Evolutionary conservation across 164 flowering plant species (phyloP), one percentile per base, ranked within the genome.

Genomic region (Stephania yunnanensis): DNA sequence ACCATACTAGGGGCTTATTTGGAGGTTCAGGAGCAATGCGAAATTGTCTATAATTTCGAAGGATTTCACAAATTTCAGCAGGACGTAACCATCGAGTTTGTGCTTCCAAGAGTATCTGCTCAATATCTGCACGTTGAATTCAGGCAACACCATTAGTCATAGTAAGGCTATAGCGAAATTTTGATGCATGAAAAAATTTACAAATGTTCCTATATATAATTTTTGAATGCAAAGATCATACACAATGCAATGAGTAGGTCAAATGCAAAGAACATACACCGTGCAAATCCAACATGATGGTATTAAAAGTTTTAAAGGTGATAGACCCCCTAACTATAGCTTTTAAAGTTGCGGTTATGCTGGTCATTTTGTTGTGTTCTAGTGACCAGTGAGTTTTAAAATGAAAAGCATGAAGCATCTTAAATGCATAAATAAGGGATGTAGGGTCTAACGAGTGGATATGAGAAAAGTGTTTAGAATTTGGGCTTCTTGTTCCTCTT

Each of bases 41-140:
- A 76, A 93, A 95, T 71, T 83, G 88, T 58, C 70, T 78, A 83
- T 88, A 86, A 81, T 93, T 95, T 48, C 84, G 85, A 67, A 93
- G 91, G 82, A 93, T 90, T 86, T 93, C 93, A 87, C 92, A 93
- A 76, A 93, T 89, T 83, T 93, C 98, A 77, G 96, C 93, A 75
- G 98, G 97, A 44, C 97, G 91, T 73, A 93, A 76, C 98, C 98
- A 93, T 66, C 98, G 85, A 74, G 82, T 87, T 77, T 89, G 92
- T 29, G 96, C 98, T 83, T 93, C 98, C 58, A 78, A n/a, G 10
- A 86, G 85, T 81, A 93, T 83, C 78, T 91, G 98, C 67, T 83
- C 81, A 73, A 93, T 82, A 86, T 93, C 98, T 91, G 90, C 86
- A 75, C 31, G 75, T 61, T 45, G 65, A 70, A 53, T 68, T 44